Conservation (phyloP, 192 early-diverging fungal species). For the Nowakowskiella sp. region DNA sequence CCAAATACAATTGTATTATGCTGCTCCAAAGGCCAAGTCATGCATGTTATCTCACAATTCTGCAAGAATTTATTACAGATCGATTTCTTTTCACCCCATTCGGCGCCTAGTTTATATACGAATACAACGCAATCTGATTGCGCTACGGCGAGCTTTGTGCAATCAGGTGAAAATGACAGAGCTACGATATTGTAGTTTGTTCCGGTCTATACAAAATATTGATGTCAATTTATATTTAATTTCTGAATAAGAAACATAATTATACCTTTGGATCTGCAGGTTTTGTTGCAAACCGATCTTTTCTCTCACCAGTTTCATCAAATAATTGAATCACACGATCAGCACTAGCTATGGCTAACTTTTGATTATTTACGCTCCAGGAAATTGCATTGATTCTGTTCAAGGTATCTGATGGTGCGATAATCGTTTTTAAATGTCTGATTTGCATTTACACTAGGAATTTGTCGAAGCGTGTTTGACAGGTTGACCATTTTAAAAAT, state of each 20-base stretch:
- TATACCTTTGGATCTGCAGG: conserved; percentile 54
- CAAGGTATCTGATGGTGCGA: conserved; percentile 25
- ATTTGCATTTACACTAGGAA: conserved; percentile 23
- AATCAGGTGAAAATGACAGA: conserved; percentile 58
- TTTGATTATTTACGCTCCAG: conserved; percentile 56
- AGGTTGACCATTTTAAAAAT: no score
- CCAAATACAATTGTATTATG: conserved; percentile 56
- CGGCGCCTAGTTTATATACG: conserved; percentile 57
- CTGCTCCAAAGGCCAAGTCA: conserved; percentile 55
- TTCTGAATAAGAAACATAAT: background rate
- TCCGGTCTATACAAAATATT: conserved; percentile 13
- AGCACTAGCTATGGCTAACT: conserved; percentile 45
- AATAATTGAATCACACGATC: conserved; percentile 50
- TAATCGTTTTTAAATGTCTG: conserved; percentile 46
- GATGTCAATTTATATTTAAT: background rate
- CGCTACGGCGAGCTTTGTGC: conserved; percentile 53
- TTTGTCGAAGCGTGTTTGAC: no score
- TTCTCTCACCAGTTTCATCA: conserved; percentile 61
- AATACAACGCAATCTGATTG: conserved; percentile 55
- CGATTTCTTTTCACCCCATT: conserved; percentile 61
- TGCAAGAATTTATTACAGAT: conserved; percentile 65
- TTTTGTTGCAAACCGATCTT: conserved; percentile 57
- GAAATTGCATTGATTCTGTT: conserved; percentile 38
- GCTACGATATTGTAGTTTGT: conserved; percentile 19
- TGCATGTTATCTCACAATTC: conserved; percentile 49